A percentile compares a stretch with the other conserved stretches of the same genome.
phyloP scores from a whole-genome alignment of 257 asterid genomes.

The Misopates orontium region DNA sequence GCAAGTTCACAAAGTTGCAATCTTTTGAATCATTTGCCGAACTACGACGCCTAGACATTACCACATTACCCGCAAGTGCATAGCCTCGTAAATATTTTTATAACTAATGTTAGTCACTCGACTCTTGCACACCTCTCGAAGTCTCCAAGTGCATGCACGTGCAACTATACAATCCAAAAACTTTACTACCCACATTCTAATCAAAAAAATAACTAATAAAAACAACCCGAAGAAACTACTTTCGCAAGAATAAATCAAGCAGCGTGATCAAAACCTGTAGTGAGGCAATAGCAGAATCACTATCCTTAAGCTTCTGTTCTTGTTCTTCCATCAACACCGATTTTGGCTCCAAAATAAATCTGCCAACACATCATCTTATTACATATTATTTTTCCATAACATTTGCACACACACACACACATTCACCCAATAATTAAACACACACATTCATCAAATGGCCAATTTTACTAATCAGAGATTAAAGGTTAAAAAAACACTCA shows the following conservation, averaged over 20 bases:
- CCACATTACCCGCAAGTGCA: neutral
- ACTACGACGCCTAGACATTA: no score
- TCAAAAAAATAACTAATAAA: neutral
- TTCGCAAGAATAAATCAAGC: conserved; percentile 12
- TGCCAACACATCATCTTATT: conserved; percentile 31
- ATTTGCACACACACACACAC: no score
- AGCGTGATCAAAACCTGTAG: conserved; percentile 59
- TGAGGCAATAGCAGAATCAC: conserved; percentile 72
- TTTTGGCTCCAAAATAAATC: conserved; percentile 86
- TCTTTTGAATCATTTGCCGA: no score
- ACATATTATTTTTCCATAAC: no score
- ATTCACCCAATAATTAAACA: no score
- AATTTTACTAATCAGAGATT: no score
- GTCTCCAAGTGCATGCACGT: neutral
- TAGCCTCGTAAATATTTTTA: neutral
- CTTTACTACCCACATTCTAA: no score
- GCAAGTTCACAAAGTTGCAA: neutral
- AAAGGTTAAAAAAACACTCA: no score
- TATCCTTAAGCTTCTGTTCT: conserved; percentile 73
- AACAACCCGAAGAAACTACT: conserved; percentile 3
- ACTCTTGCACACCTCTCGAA: neutral
- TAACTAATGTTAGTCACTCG: neutral
- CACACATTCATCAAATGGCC: no score
- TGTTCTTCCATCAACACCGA: conserved; percentile 79
- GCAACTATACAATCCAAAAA: no score